Conservation (phyloP, 1,284 basidiomycete species). For the Phellopilus nigrolimitatus region DNA sequence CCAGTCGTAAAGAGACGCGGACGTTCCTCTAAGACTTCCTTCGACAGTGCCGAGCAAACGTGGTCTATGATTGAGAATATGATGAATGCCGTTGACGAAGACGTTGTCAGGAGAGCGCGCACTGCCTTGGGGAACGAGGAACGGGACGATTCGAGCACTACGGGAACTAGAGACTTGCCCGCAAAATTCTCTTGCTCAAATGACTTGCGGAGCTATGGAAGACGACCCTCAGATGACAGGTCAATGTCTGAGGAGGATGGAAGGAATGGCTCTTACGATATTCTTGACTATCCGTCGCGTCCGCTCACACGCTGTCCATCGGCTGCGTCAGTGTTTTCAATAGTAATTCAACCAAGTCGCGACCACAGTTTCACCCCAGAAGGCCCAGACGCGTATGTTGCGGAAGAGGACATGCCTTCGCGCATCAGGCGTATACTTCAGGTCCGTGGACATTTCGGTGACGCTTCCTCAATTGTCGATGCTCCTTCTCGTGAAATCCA, state of each 20-base stretch:
- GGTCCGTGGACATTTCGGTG: neutral
- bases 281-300: neutral
- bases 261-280: neutral
- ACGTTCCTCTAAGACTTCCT: constrained; percentile 5
- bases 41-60: constrained; percentile 14
- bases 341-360: constrained; percentile 17
- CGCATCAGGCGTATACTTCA: constrained; percentile 13
- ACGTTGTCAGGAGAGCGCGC: constrained; percentile 3
- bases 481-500: neutral
- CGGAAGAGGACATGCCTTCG: constrained; percentile 13
- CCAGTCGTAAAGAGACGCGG: neutral
- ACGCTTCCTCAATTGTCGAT: neutral
- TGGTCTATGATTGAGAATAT: constrained; percentile 14
- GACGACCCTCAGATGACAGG: neutral
- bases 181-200: neutral
- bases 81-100: constrained; percentile 8
- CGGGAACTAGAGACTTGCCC: neutral
- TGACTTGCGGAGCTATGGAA: neutral
- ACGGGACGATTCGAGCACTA: neutral
- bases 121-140: neutral
- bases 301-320: constrained; percentile 14
- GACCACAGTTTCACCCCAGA: neutral
- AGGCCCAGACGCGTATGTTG: constrained; percentile 5
- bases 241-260: neutral
- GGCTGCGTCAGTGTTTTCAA: constrained; percentile 10